These are phyloP conservation scores for Hibiscus mutabilis DNA, from an alignment of 345 rosid species.

Conservation along the genomic window DNA sequence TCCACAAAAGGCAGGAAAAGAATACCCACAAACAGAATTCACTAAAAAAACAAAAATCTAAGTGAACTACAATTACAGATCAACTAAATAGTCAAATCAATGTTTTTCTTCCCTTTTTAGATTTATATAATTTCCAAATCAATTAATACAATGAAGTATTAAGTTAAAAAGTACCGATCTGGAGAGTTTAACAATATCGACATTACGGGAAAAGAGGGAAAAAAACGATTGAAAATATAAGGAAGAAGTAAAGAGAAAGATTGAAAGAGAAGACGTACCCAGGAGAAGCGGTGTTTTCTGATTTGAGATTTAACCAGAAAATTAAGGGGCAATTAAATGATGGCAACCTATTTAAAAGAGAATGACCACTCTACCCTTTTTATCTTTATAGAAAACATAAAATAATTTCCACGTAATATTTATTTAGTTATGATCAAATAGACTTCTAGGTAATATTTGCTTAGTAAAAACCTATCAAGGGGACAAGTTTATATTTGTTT, in stretches of 20 bases:
- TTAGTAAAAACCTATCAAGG: too few species aligned
- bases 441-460: too few species aligned
- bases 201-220: neutral
- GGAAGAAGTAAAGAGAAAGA: neutral
- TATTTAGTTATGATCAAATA: too few species aligned
- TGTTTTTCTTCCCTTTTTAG: neutral
- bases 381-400: neutral
- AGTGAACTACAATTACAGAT: neutral
- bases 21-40: neutral
- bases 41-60: neutral
- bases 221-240: neutral
- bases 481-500: too few species aligned
- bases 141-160: neutral
- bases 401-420: too few species aligned
- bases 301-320: slow-evolving; percentile 3
- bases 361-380: neutral
- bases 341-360: neutral
- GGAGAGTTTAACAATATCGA: neutral
- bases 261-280: slow-evolving; percentile 2
- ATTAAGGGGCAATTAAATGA: neutral
- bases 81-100: neutral
- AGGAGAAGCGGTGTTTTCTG: neutral
- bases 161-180: neutral
- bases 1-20: neutral
- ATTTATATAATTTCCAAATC: neutral